These are phyloP conservation scores for Neurospora sp. DNA, from an alignment of 495 filamentous ascomycete species.

Conservation along the genomic window DNA sequence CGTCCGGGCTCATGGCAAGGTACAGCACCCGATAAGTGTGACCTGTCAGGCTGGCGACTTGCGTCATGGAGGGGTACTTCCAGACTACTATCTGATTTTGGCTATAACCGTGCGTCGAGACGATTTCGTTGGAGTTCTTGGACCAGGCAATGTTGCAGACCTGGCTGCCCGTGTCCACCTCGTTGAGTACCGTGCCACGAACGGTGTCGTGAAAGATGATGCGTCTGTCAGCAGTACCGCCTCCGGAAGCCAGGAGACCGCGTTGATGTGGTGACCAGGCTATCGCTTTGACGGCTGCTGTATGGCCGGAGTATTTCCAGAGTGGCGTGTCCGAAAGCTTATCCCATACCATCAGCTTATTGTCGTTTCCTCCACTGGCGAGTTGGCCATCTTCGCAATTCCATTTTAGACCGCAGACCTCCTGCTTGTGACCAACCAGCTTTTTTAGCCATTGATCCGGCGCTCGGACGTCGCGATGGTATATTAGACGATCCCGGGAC, in stretches of 20 bases:
- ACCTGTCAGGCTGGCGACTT: constrained; percentile 86
- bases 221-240: constrained; percentile 86
- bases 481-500: constrained; percentile 85
- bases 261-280: constrained; percentile 98
- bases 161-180: constrained; percentile 90
- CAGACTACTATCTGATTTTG: constrained; percentile 98
- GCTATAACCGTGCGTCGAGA: constrained; percentile 93
- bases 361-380: constrained; percentile 96
- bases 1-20: constrained; percentile 93
- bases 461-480: constrained; percentile 90
- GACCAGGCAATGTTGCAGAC: constrained; percentile 96
- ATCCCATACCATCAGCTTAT: constrained; percentile 98
- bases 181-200: constrained; percentile 63
- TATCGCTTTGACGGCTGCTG: constrained; percentile 92
- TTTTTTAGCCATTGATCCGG: constrained; percentile 81
- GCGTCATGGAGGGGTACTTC: constrained; percentile 97
- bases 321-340: constrained; percentile 76
- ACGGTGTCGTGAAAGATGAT: constrained; percentile 98
- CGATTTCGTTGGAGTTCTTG: constrained; percentile 92
- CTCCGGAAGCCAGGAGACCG: constrained; percentile 86
- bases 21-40: constrained; percentile 96
- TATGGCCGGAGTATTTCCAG: constrained; percentile 88
- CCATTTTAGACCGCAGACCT: constrained; percentile 96
- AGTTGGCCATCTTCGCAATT: constrained; percentile 91
- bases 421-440: constrained; percentile 91